Base-by-base conservation (phyloP, 129 eudicot species). In the Pseudognaphalium luteoalbum region DNA sequence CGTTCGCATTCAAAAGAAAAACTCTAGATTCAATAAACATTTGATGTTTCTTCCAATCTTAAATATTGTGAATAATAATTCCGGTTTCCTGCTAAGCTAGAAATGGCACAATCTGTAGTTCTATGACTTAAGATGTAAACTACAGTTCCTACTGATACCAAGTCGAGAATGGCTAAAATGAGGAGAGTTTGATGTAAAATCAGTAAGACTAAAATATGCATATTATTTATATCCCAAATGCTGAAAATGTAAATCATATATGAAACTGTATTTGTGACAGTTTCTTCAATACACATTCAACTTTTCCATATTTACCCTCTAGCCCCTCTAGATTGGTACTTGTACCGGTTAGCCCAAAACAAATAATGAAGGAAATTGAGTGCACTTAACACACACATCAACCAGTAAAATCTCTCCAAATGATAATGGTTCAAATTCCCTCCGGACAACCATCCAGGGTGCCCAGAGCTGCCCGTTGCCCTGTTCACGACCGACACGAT, bases 391-490 rank as follows among this genome's bases (percentile, higher is more conserved):
- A 11, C 86, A 11, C 96, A 91, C 85, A 93, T 72, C 51, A 93
- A 66, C 98, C 96, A 91, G 75, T 93, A 91, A 77, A 87, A 93
- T 66, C 92, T 70, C 66, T 91, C 97, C 72, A 93, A 70, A 22
- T 75, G 83, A 50, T 83, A 91, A 22, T 78, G 88, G 72, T 93
- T 93, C 76, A 93, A 65, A 75, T 87, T 87, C 0, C 6, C 25
- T 5, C 97, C 98, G 0, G 86, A 76, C 9, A 93, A 81, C 97
- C 97, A 93, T 12, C 93, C 76, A 7, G 16, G 65, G 22, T 84
- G 76, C 28, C 56, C 44, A 11, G 82, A 82, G 37, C 34, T 59
- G 7, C 89, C 85, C 6, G 97, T 90, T 11, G 70, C 92, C 16
- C 85, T 79, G 30, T 93, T 93, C 21, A 93, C 96, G 2, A 93